phyloP scores from a whole-genome alignment of 148 eudicot genomes.

The Camellia lanceoleosa region DNA sequence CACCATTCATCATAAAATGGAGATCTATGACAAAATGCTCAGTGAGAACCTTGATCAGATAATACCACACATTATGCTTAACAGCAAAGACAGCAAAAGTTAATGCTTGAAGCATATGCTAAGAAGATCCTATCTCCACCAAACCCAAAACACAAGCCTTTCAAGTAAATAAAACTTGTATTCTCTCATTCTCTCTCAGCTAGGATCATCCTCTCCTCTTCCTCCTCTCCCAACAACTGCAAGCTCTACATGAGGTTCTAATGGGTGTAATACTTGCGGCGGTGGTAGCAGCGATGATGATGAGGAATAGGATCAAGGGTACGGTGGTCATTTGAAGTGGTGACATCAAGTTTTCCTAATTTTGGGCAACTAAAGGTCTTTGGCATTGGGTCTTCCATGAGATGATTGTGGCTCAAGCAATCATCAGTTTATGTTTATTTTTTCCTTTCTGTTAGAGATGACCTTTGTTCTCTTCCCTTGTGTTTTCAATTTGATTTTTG shows the following conservation, averaged over 20 bases:
- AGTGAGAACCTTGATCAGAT: no score
- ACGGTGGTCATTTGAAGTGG: neutral
- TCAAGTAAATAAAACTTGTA: neutral
- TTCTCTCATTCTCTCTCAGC: neutral
- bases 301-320: neutral
- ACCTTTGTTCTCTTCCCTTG: neutral
- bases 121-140: conserved; percentile 10
- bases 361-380: conserved; percentile 7
- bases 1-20: no score
- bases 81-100: no score
- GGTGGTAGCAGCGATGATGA: neutral
- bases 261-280: neutral
- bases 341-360: no score
- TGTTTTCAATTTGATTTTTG: neutral
- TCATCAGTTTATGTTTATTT: neutral
- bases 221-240: neutral
- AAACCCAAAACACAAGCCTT: no score
- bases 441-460: no score
- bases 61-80: no score
- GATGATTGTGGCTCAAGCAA: neutral
- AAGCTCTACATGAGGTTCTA: neutral
- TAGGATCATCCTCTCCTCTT: neutral
- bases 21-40: no score
- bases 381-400: conserved; percentile 1
- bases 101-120: conserved; percentile 11